Evolutionary conservation across 345 rosid genomes (phyloP).

Genomic region (Mangifera indica): DNA sequence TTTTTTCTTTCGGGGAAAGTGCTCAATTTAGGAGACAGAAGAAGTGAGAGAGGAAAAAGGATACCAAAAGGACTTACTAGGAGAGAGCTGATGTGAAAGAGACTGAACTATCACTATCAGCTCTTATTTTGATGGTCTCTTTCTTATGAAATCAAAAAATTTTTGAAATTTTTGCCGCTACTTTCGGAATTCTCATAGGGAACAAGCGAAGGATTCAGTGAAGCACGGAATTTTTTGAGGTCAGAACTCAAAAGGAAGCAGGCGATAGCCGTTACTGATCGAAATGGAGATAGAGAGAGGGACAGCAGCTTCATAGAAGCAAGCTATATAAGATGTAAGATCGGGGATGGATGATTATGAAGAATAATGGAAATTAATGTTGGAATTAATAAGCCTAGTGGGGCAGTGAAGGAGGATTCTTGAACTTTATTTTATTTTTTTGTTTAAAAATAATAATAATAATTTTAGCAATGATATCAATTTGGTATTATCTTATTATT

Average conservation of each 20-base stretch:
- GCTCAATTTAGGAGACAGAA: conserved; percentile 12
- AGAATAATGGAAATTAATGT: not conserved
- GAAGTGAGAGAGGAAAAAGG: conserved; percentile 8
- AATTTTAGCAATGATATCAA: too few relatives aligned
- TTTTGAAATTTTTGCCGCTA: conserved; percentile 8
- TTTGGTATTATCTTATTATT: too few relatives aligned
- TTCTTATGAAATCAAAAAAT: not conserved
- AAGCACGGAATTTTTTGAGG: conserved; percentile 23
- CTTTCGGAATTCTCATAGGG: not conserved
- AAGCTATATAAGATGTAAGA: conserved; percentile 5
- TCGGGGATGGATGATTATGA: not conserved
- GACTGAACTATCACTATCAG: conserved; percentile 71
- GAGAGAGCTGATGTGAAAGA: conserved; percentile 41
- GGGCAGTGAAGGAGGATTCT: not conserved
- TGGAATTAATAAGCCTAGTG: not conserved
- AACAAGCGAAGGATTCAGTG: not conserved
- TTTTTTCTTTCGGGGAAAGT: conserved; percentile 9
- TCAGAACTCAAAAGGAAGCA: conserved; percentile 12
- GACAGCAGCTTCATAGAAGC: conserved; percentile 7
- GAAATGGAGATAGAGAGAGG: not conserved
- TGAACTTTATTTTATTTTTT: too few relatives aligned
- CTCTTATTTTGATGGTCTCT: conserved; percentile 3
- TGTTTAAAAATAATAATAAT: not conserved
- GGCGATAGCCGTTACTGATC: too few relatives aligned
- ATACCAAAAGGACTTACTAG: conserved; percentile 42